Evolutionary conservation across 371 early-diverging fungal species (phyloP).

Genomic region (Rhizopus delemar): DNA sequence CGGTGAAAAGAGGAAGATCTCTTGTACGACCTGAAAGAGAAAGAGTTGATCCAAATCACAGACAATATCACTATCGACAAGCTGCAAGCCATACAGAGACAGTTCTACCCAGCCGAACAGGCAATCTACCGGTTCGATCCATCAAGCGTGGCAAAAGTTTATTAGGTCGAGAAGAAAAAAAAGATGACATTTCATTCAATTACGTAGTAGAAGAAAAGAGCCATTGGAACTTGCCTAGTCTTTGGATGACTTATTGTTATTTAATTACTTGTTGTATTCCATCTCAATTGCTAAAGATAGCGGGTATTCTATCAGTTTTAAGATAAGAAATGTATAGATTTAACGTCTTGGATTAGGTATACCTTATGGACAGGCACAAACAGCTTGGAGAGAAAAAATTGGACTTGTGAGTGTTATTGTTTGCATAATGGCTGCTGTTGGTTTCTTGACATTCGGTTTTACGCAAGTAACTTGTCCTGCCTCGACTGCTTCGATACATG

Average conservation of each 20-base stretch:
- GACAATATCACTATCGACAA: conserved; percentile 59
- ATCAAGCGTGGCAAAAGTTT: conserved; percentile 47
- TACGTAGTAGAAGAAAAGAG: conserved; percentile 8
- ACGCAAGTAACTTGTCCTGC: conserved; percentile 55
- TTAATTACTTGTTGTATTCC: conserved; percentile 61
- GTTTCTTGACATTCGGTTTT: conserved; percentile 66
- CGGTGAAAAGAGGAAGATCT: conserved; percentile 56
- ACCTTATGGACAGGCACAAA: conserved; percentile 55
- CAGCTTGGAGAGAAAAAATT: conserved; percentile 86
- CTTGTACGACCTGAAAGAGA: conserved; percentile 73
- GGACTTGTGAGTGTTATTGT: conserved; percentile 71
- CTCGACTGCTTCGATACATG: conserved; percentile 31
- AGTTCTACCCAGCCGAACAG: conserved; percentile 37
- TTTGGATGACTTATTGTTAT: conserved; percentile 56
- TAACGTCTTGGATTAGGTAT: conserved; percentile 33
- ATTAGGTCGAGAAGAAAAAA: conserved; percentile 42
- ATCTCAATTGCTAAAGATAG: conserved; percentile 18
- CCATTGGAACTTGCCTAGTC: conserved; percentile 19
- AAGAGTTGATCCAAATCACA: conserved; percentile 54
- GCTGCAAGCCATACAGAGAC: conserved; percentile 31
- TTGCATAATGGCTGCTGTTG: conserved; percentile 50
- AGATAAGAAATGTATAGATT: not conserved
- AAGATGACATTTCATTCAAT: conserved; percentile 26
- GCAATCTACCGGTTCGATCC: conserved; percentile 29
- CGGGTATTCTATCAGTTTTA: conserved; percentile 9